Evolutionary conservation across 805 yeast genomes (phyloP).

Genomic region (Starmera dryadoides): DNA sequence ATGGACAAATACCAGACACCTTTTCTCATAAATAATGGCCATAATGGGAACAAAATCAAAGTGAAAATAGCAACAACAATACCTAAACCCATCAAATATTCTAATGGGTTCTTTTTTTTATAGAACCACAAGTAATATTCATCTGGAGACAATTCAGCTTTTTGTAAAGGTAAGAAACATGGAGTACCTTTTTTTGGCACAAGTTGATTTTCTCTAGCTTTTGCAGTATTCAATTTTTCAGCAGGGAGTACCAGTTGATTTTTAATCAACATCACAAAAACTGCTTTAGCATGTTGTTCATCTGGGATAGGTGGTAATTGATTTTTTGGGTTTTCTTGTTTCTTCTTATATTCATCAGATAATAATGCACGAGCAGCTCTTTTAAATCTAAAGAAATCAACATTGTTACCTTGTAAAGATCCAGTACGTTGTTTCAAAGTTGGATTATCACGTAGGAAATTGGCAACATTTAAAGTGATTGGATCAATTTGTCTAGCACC

Average conservation of each 20-base stretch:
- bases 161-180: slow-evolving; percentile 44
- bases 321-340: slow-evolving; percentile 38
- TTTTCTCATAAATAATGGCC: slow-evolving; percentile 86
- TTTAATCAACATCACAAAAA: slow-evolving; percentile 63
- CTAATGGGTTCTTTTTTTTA: slow-evolving; percentile 51
- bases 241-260: slow-evolving; percentile 72
- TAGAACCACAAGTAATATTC: slow-evolving; percentile 82
- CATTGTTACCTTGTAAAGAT: slow-evolving; percentile 56
- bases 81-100: slow-evolving; percentile 28
- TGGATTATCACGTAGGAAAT: slow-evolving; percentile 56
- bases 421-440: slow-evolving; percentile 81
- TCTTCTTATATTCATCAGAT: slow-evolving; percentile 59
- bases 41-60: slow-evolving; percentile 78
- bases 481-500: not conserved
- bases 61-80: slow-evolving; percentile 58
- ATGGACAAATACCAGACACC: slow-evolving; percentile 90
- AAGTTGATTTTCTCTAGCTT: slow-evolving; percentile 55
- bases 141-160: slow-evolving; percentile 55
- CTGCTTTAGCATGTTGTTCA: slow-evolving; percentile 50
- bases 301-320: slow-evolving; percentile 41
- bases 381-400: slow-evolving; percentile 83
- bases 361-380: slow-evolving; percentile 74
- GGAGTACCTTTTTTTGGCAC: slow-evolving; percentile 60
- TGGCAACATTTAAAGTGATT: slow-evolving; percentile 47
- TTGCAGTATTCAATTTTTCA: slow-evolving; percentile 60